Evolutionary conservation across 2,329 filamentous ascomycete species (phyloP).

Genomic region (Colletotrichum sp.): DNA sequence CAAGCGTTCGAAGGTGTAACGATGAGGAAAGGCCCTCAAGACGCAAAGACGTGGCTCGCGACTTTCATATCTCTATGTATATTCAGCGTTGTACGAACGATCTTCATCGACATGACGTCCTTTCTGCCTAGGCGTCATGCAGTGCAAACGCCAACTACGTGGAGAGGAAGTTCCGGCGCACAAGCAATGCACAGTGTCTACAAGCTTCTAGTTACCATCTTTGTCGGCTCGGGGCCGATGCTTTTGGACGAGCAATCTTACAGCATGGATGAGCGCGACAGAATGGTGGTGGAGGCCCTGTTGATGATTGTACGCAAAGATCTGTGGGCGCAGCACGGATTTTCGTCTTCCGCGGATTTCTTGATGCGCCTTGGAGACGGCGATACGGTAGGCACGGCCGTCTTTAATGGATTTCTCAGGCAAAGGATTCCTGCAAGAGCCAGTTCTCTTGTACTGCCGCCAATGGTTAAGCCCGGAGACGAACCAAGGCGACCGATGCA

Average conservation of each 20-base stretch:
- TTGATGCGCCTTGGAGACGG: slow-evolving; percentile 53
- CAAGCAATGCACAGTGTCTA: slow-evolving; percentile 53
- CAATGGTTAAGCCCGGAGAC: slow-evolving; percentile 34
- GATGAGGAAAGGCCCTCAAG: slow-evolving; percentile 40
- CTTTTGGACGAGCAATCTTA: slow-evolving; percentile 48
- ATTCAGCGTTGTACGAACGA: slow-evolving; percentile 60
- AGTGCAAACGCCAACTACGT: neutral
- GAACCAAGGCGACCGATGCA: slow-evolving; percentile 41
- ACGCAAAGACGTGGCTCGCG: slow-evolving; percentile 54
- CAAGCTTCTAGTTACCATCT: slow-evolving; percentile 55
- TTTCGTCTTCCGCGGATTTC: slow-evolving; percentile 55
- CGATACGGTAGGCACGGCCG: slow-evolving; percentile 37
- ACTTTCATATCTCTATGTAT: slow-evolving; percentile 61
- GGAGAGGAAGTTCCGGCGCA: neutral
- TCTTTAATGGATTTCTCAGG: slow-evolving; percentile 16
- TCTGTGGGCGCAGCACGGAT: slow-evolving; percentile 51
- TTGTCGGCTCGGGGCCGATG: slow-evolving; percentile 47
- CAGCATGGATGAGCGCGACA: slow-evolving; percentile 50
- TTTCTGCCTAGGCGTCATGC: slow-evolving; percentile 24
- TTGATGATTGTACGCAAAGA: slow-evolving; percentile 51
- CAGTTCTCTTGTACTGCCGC: slow-evolving; percentile 34
- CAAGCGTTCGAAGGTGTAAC: slow-evolving; percentile 56
- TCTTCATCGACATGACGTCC: slow-evolving; percentile 53
- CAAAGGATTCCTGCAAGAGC: slow-evolving; percentile 22
- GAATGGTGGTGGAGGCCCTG: slow-evolving; percentile 45